A percentile compares a stretch with the other conserved stretches of the same genome.
phyloP scores from a whole-genome alignment of 306 rosid genomes.

The Inga laurina region DNA sequence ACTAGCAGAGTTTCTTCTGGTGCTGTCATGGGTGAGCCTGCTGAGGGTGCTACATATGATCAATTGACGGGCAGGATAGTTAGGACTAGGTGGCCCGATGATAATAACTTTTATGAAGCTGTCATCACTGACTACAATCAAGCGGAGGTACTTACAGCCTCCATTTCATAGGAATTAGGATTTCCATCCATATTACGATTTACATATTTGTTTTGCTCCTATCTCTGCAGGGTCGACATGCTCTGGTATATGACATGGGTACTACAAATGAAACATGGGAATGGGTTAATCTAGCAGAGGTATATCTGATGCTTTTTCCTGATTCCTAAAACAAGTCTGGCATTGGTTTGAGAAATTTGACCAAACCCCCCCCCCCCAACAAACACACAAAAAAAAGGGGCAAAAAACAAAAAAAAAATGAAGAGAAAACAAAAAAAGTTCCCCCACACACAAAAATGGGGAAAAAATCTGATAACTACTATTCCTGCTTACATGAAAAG shows the following conservation, averaged over 20 bases:
- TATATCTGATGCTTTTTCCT: conserved; percentile 42
- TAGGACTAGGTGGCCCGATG: conserved; percentile 96
- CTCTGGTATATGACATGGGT: conserved; percentile 80
- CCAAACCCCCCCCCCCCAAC: not conserved
- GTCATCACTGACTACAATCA: conserved; percentile 77
- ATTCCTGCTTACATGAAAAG: not conserved
- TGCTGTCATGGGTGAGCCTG: conserved; percentile 54
- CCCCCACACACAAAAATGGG: not conserved
- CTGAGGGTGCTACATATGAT: conserved; percentile 62
- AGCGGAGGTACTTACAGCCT: conserved; percentile 53
- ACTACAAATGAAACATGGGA: conserved; percentile 83
- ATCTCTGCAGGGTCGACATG: conserved; percentile 78
- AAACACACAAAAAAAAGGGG: not conserved
- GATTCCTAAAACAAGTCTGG: conserved; percentile 9
- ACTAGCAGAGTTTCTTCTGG: conserved; percentile 61
- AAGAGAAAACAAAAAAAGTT: not conserved
- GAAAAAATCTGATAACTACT: not conserved
- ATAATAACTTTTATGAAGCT: conserved; percentile 95
- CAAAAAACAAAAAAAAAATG: not conserved
- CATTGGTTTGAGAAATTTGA: not conserved
- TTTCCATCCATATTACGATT: conserved; percentile 26
- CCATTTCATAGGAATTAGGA: conserved; percentile 15
- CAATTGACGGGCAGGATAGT: conserved; percentile 83
- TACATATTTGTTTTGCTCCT: conserved; percentile 16
- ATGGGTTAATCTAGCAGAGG: conserved; percentile 95